Conservation (phyloP, 129 eudicot species). For the Glebionis coronaria region DNA sequence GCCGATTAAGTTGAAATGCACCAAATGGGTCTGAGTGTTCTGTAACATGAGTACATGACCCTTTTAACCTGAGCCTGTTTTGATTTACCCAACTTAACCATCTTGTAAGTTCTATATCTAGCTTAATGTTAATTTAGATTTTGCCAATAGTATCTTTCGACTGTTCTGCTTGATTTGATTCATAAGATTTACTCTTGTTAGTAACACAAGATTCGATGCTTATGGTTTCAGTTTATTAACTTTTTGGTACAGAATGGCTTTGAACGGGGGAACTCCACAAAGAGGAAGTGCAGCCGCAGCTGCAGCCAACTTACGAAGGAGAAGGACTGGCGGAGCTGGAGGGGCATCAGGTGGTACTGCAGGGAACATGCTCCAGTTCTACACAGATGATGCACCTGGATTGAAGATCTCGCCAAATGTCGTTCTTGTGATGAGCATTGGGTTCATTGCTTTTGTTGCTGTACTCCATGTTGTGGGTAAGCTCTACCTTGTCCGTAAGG, state of each 20-base stretch:
- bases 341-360: constrained; percentile 42
- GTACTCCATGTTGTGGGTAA: constrained; percentile 54
- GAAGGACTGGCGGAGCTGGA: constrained; percentile 39
- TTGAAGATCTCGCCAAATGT: constrained; percentile 53
- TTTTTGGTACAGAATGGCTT: constrained; percentile 32
- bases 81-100: too few species aligned
- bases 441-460: constrained; percentile 56
- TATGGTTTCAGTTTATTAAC: neutral
- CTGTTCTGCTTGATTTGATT: neutral
- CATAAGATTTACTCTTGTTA: neutral
- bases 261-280: constrained; percentile 44
- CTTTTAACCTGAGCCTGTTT: too few species aligned
- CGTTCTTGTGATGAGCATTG: constrained; percentile 60
- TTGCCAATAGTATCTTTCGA: neutral
- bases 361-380: constrained; percentile 55
- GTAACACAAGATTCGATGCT: neutral
- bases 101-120: too few species aligned
- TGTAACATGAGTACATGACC: too few species aligned
- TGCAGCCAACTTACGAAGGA: constrained; percentile 38
- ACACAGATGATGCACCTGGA: constrained; percentile 64
- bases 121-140: too few species aligned
- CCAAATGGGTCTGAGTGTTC: too few species aligned
- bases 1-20: too few species aligned
- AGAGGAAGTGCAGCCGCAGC: constrained; percentile 40
- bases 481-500: constrained; percentile 46